A percentile compares a stretch with the other conserved stretches of the same genome.
These are phyloP conservation scores for Ophiostoma triangulosporum DNA, from an alignment of 2,329 filamentous ascomycete species.

Conservation along the genomic window DNA sequence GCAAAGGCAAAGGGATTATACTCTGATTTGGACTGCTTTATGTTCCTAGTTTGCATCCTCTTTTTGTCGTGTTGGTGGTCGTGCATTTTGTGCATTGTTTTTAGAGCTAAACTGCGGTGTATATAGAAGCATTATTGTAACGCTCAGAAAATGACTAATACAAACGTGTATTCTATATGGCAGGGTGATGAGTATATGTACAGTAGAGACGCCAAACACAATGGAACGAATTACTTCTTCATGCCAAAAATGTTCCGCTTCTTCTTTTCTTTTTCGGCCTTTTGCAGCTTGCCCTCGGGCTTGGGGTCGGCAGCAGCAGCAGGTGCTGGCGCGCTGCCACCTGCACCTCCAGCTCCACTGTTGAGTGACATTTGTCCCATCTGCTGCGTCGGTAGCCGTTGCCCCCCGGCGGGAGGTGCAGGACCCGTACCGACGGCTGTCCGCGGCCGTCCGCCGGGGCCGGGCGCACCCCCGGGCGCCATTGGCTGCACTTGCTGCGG, in stretches of 20 bases:
- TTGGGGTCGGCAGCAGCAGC: neutral
- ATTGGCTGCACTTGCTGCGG: slow-evolving; percentile 2
- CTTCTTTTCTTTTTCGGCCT: slow-evolving; percentile 31
- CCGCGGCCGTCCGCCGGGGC: neutral
- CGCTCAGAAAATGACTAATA: no score
- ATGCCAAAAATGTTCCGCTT: slow-evolving; percentile 23
- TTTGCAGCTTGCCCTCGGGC: slow-evolving; percentile 27
- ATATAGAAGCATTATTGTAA: no score
- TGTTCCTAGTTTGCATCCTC: no score
- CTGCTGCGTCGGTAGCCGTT: slow-evolving; percentile 36
- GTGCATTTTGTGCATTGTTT: no score
- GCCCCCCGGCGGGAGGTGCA: slow-evolving; percentile 24
- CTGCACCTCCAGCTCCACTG: slow-evolving; percentile 1
- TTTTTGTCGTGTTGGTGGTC: no score
- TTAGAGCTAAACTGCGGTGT: no score
- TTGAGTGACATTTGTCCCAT: slow-evolving; percentile 43
- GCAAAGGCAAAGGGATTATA: no score
- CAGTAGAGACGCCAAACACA: neutral
- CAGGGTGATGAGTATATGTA: neutral
- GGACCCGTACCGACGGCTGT: slow-evolving; percentile 12
- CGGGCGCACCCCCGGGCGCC: slow-evolving; percentile 6
- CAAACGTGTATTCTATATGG: neutral
- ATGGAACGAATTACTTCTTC: slow-evolving; percentile 17
- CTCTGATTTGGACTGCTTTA: no score
- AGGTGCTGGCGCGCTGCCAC: slow-evolving; percentile 5